These are phyloP conservation scores for Aureobasidium uvarum DNA, from an alignment of 2,329 filamentous ascomycete species.

Conservation along the genomic window DNA sequence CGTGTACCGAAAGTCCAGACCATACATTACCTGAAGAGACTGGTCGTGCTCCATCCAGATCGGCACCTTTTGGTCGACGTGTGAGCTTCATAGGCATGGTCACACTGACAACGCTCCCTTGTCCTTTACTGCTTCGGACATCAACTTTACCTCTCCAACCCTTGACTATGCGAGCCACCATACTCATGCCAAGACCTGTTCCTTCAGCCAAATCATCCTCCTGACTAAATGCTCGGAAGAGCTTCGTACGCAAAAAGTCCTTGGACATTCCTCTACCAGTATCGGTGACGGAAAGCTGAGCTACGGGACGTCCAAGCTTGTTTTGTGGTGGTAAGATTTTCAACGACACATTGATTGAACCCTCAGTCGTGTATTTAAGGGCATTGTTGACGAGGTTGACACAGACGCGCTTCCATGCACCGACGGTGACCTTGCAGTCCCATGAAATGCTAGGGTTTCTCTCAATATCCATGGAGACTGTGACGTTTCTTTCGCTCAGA, in stretches of 20 bases:
- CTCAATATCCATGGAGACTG: conserved; percentile 1
- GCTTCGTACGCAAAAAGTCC: conserved; percentile 34
- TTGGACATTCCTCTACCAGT: conserved; percentile 40
- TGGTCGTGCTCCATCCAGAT: neutral
- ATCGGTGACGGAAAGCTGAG: conserved; percentile 31
- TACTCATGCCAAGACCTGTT: conserved; percentile 39
- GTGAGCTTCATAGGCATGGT: conserved; percentile 3
- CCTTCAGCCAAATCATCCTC: conserved; percentile 37
- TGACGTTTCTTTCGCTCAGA: conserved; percentile 1
- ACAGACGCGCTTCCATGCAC: conserved; percentile 44
- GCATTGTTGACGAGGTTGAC: conserved; percentile 51
- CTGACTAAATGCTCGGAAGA: conserved; percentile 39
- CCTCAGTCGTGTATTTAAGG: conserved; percentile 48
- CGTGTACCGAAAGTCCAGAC: neutral
- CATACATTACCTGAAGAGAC: neutral
- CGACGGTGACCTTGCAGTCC: conserved; percentile 37
- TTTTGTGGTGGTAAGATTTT: conserved; percentile 4
- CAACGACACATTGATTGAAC: conserved; percentile 42
- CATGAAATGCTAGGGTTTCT: conserved; percentile 34
- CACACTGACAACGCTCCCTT: neutral
- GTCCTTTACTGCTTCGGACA: conserved; percentile 39
- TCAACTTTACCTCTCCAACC: conserved; percentile 39
- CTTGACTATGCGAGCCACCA: conserved; percentile 36
- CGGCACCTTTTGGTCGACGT: neutral
- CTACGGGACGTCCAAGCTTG: conserved; percentile 24